Percentiles rank a stretch among this genome's conserved stretches.
These are phyloP conservation scores for Pueraria montana DNA, from an alignment of 306 rosid genomes.

Conservation along the genomic window DNA sequence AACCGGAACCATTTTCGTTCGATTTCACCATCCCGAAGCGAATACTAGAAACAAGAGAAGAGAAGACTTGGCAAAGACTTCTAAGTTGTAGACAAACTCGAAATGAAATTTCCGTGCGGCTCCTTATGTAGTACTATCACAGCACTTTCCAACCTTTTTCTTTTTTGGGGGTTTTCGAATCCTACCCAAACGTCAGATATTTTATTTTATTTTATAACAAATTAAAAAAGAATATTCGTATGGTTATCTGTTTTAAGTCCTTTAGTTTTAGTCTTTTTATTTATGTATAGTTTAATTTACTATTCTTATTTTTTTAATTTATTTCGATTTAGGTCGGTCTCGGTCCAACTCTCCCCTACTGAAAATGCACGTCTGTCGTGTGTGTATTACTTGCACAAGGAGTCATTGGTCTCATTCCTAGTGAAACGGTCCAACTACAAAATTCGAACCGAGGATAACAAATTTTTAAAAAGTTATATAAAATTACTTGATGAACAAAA, in stretches of 20 bases:
- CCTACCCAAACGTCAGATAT: constrained; percentile 1
- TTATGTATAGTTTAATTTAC: neutral
- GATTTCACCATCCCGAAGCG: constrained; percentile 67
- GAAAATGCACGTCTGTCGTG: neutral
- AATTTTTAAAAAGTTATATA: neutral
- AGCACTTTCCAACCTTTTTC: constrained; percentile 14
- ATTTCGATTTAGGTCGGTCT: neutral
- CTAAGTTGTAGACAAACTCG: too few species aligned
- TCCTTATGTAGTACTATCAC: neutral
- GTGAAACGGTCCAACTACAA: neutral
- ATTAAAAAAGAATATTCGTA: neutral
- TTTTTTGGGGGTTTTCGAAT: constrained; percentile 15
- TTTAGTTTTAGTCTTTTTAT: neutral
- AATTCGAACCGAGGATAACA: neutral
- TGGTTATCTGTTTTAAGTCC: neutral
- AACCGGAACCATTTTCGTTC: constrained; percentile 43
- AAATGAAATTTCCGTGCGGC: constrained; percentile 24
- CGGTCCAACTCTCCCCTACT: neutral
- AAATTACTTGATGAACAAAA: neutral
- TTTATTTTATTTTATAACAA: neutral
- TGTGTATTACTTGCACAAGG: neutral
- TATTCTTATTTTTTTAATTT: neutral
- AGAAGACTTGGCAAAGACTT: neutral
- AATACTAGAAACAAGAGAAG: neutral
- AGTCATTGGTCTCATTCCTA: neutral